Base-by-base conservation (phyloP, 192 early-diverging fungal species). In the Dispira simplex region DNA sequence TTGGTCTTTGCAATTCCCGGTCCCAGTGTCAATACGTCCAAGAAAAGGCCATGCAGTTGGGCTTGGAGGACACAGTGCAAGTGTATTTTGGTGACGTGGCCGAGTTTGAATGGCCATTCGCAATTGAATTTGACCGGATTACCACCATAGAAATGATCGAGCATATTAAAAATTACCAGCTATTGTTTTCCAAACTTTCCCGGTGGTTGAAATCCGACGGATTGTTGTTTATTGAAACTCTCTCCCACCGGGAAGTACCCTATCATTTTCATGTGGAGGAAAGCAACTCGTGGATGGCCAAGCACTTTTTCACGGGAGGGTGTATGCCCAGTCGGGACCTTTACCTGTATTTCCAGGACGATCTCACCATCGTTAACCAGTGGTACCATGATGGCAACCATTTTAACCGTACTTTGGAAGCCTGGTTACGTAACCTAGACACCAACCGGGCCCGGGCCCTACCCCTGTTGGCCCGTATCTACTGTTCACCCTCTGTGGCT, bases 131-230 rank as follows among this genome's bases (percentile, higher is more conserved):
- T 65, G 85, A 89, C 73, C 75, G 80, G 48, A 82, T 89, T 63
- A 71, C 87, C 23, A 76, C 82, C 25, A 69, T 83, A 11, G 87
- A 89, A 69, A 89, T 89, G 87, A 73, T 89, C 43, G 87, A 89
- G 75, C 85, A 85, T 47, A 85, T 89, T 20, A 85, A 85, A 1
- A 68, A 71, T 28, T 78, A 89, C 63, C 84, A 78, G 66, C 69
- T 84, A 53, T 64, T 49, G 32, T 28, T 43, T 63, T 28, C 43
- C 68, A 83, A 84, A 64, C 65, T 86, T 43, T 76, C 77, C 13
- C 63, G 54, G 1, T 86, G 83, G 83, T 68, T 86, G 32, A 67
- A 66, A 21, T 74, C 80, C 2, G 73, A 75, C 18, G 83, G 83
- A n/a, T 69, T 72, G 2, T 62, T 84, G 43, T 86, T 86, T 73